Percentiles rank a stretch among this genome's conserved stretches.
These are phyloP conservation scores for Wickerhamomyces chambardii DNA, from an alignment of 805 yeast genomes.

Conservation along the genomic window DNA sequence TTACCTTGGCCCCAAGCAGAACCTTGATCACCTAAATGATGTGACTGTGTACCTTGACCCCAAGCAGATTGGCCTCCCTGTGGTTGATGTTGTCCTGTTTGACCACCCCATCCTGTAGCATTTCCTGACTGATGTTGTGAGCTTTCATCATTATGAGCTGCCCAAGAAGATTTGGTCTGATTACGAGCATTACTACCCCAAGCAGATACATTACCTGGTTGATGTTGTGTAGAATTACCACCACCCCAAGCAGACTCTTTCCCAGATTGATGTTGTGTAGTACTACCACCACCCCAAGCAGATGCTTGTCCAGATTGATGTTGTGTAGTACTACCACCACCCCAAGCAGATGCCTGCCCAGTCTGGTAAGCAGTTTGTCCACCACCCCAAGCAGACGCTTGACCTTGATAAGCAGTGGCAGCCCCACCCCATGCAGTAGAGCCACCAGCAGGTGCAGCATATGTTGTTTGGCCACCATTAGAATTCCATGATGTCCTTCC, in stretches of 20 bases:
- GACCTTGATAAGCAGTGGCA: constrained; percentile 34
- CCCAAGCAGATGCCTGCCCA: constrained; percentile 22
- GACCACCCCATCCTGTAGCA: constrained; percentile 3
- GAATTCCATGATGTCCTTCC: constrained; percentile 30
- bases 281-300: constrained; percentile 17
- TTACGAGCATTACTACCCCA: constrained; percentile 21
- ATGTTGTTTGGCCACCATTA: constrained; percentile 17
- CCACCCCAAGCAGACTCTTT: constrained; percentile 37
- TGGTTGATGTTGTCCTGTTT: too few species aligned
- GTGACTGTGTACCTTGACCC: too few species aligned
- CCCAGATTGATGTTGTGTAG: constrained; percentile 27
- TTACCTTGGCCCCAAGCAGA: too few species aligned
- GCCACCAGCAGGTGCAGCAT: constrained; percentile 18
- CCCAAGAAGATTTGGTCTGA: constrained; percentile 9
- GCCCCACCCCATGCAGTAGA: too few species aligned
- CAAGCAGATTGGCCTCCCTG: too few species aligned
- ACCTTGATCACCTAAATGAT: too few species aligned
- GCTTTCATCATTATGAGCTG: constrained; percentile 32
- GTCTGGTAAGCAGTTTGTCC: too few species aligned
- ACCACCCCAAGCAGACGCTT: constrained; percentile 20
- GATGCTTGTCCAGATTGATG: constrained; percentile 22
- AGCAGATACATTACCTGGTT: constrained; percentile 20
- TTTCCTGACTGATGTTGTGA: constrained; percentile 6
- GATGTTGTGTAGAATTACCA: constrained; percentile 21
- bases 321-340: constrained; percentile 39